Base-by-base conservation (phyloP, 2,329 filamentous ascomycete genomes). In the Periconia sp. region DNA sequence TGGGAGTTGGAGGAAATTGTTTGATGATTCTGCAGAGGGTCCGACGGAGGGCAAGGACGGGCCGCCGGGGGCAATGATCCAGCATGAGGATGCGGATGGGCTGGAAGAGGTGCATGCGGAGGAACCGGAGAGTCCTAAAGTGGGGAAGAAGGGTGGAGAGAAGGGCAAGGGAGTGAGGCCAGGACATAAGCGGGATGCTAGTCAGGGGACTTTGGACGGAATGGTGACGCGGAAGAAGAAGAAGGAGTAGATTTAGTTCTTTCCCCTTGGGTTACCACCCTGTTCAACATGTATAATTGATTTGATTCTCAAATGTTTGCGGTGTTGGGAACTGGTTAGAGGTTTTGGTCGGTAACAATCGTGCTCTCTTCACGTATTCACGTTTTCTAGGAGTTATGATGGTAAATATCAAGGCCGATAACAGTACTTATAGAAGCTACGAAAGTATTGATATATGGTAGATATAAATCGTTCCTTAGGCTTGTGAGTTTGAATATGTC, bases 1-100 rank as follows among this genome's bases (percentile, higher is more conserved):
- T 54, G 87, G 86, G 4, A 80, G 65, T 11, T 82, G 79, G 78
- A 75, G 74, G 49, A 57, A 72, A 52, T 48, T 77, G 15, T 82
- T 82, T 46, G 67, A 68, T 19, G 71, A 77, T 56, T 48, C 63
- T 2, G 75, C 66, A 0, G 75, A 78, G 46, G 76, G 74, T 0
- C 70, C 72, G 1, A 78, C 74, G 8, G 52, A 67, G 22, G 75
- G 74, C 0, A 56, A 50, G 3, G 53, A 66, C 43, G 73, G 73
- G 12, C 68, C 62, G 5, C 64, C 68, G 0, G 73, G 70, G 7
- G 73, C 72, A 3, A 69, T 65, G 48, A 45, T 74, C 16, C 56
- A 57, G 30, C 44, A 51, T 26, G 56, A 57, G 37, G 52, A 63
- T 31, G 48, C 32, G 4, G 48, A 56, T 33, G 56, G 43, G 1